Evolutionary conservation across 768 basidiomycete species (phyloP).

Genomic region (Antrodiella citrinella): DNA sequence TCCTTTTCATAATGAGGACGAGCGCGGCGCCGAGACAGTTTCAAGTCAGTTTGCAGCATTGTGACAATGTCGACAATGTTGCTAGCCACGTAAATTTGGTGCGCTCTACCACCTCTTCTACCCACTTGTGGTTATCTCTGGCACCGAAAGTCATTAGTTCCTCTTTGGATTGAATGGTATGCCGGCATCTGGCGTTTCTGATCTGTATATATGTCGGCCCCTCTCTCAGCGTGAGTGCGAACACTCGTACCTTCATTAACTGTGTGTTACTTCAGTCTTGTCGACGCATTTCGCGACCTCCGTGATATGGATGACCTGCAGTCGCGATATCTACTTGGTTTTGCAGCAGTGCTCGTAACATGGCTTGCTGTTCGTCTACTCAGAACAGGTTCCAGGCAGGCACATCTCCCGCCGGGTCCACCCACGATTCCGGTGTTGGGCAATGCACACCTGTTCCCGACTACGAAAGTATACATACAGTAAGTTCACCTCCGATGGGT

Average conservation of each 20-base stretch:
- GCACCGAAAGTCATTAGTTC: too few relatives aligned
- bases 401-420: neutral
- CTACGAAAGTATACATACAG: slow-evolving; percentile 1
- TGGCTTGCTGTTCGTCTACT: neutral
- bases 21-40: too few relatives aligned
- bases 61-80: too few relatives aligned
- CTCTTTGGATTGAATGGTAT: too few relatives aligned
- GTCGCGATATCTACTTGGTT: neutral
- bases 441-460: neutral
- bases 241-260: neutral
- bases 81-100: too few relatives aligned
- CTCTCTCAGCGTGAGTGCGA: neutral
- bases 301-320: neutral
- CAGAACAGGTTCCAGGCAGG: neutral
- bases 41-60: too few relatives aligned
- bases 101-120: too few relatives aligned
- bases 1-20: too few relatives aligned
- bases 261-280: neutral
- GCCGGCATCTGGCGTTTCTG: neutral
- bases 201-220: neutral
- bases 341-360: neutral
- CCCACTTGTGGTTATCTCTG: too few relatives aligned
- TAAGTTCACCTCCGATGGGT: slow-evolving; percentile 1
- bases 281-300: neutral
- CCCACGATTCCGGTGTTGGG: neutral